Base-by-base conservation (phyloP, 2,329 filamentous ascomycete species). In the Xylaria sp. region DNA sequence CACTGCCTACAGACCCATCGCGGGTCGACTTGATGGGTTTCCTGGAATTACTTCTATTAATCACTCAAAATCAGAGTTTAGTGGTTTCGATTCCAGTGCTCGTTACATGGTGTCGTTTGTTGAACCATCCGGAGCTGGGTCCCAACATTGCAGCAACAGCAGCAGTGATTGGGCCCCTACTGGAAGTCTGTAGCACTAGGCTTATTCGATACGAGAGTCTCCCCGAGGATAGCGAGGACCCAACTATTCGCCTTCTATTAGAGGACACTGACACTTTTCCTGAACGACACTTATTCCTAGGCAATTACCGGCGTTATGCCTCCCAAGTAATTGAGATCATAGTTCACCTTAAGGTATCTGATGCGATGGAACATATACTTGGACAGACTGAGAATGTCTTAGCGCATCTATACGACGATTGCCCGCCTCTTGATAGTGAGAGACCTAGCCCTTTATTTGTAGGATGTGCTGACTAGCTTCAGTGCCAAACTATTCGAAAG, bases 191-290 rank as follows among this genome's bases (percentile, higher is more conserved):
- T 80, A 96, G 92, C 77, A 87, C 91, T 53, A 88, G 97, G 65
- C 84, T 98, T 61, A 86, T 98, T 67, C 90, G 93, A 63, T 99
- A 97, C 79, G 96, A 99, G 79, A 90, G 87, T 70, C 82, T 98
- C 2, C 93, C 94, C 0, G 90, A 95, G 70, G 92, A 97, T 70
- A 91, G 90, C 0, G 88, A 93, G 55, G 91, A 97, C 73, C 86
- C 92, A 1, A 94, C 92, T 0, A 87, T 94, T 66, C 83, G 93
- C 12, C 96, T 97, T 72, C 85, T 99, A 1, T 86, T 94, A 75
- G 94, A 98, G 76, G 96, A 99, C 77, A 97, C 97, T 64, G 96
- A 99, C 76, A 98, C 95, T 0, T 84, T 95, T 23, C 96, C 96
- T 0, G 96, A 99, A 78, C 88, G 94, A 28, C 96, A 99, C 80